Evolutionary conservation across 1,284 basidiomycete genomes (phyloP), one percentile per base, ranked within the genome.

Genomic region (Rugosomyces carneus): DNA sequence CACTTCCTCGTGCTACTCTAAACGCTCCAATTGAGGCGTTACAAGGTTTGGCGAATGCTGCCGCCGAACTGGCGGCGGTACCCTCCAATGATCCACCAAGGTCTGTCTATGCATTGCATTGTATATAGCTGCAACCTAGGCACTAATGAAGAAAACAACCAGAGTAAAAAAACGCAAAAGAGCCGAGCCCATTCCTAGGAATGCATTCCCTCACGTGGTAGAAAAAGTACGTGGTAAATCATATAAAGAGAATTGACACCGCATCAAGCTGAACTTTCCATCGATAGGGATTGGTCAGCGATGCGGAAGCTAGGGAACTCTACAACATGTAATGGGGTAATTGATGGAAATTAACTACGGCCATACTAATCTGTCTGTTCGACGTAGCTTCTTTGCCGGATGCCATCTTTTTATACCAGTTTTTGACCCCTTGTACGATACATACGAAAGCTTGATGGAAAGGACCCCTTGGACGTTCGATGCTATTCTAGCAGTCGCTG

Each of bases 341-440:
- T 48, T 52, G 54, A 55, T 37, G 7, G 37, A 44, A 45, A 41
- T 24, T 16, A 31, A 31, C 21, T 39, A 42, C 37, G 42, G 36
- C 41, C 57, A 54, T 62, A 58, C 57, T 62, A 65, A 56, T 62
- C 55, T 7, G 21, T 23, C n/a, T n/a, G n/a, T 23, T 54, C 59
- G 45, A 48, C 43, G 21, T 69, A 93, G 90, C 58, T 96, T 96
- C 75, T 95, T 95, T 71, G 84, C 87, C 46, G 93, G 93, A 45
- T 95, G 92, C 66, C 89, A 95, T 69, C 80, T 94, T 61, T 95
- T 95, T 71, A 92, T 95, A 50, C 92, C 92, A 34, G 75, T 94
- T 42, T 94, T 93, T 71, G 91, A 94, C 67, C 86, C 89, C 23
- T 72, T 74, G 47, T 93, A 91, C 64, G 92, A 96, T 72, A 89